Conservation (phyloP, 139 green algal species). For the Parachlorella kessleri region DNA sequence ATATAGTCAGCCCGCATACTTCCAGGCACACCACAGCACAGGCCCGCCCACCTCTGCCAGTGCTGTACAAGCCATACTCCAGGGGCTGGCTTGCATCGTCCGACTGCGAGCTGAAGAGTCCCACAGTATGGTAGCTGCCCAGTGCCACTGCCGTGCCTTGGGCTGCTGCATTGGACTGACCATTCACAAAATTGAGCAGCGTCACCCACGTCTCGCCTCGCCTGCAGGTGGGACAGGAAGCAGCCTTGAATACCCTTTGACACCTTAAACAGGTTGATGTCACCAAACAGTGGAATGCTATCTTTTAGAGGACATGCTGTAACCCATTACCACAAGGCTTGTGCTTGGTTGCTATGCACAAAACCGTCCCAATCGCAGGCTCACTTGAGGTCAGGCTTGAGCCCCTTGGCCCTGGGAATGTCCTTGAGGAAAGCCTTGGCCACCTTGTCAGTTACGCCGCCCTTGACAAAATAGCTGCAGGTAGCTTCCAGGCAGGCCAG, state of each 20-base stretch:
- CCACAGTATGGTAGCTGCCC: constrained; percentile 72
- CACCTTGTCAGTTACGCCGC: constrained; percentile 60
- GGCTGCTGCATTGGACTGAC: constrained; percentile 66
- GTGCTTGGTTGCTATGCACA: too few species aligned
- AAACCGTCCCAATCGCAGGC: too few species aligned
- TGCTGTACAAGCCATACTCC: constrained; percentile 39
- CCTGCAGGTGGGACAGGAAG: too few species aligned
- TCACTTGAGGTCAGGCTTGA: constrained; percentile 64
- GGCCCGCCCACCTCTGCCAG: constrained; percentile 28
- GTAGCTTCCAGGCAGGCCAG: constrained; percentile 67
- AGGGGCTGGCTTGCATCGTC: constrained; percentile 25
- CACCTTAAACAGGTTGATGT: too few species aligned
- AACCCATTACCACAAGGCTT: too few species aligned
- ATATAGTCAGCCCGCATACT: too few species aligned
- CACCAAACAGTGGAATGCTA: too few species aligned
- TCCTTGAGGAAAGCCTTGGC: constrained; percentile 55
- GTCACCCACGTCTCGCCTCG: constrained; percentile 59
- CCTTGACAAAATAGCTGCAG: constrained; percentile 65
- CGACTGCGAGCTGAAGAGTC: constrained; percentile 51
- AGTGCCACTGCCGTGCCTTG: constrained; percentile 70
- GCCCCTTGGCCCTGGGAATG: constrained; percentile 65
- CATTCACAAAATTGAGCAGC: constrained; percentile 72
- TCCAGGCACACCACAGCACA: too few species aligned
- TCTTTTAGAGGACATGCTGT: too few species aligned
- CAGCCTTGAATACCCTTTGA: too few species aligned